Evolutionary conservation across 768 basidiomycete genomes (phyloP).

Genomic region (Floccularia luteovirens): DNA sequence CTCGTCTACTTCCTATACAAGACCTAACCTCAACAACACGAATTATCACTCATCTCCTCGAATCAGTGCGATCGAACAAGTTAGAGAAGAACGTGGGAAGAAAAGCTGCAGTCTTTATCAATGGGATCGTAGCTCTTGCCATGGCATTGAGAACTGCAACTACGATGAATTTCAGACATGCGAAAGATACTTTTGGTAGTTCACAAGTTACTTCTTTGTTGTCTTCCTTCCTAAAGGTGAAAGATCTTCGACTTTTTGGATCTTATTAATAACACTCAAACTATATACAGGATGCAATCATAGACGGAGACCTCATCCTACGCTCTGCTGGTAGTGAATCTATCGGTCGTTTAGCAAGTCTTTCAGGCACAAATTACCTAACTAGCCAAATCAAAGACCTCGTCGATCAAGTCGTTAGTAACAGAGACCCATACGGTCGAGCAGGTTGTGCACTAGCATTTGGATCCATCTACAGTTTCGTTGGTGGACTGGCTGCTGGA

Average conservation of each 20-base stretch:
- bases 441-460: conserved; percentile 93
- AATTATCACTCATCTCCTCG: conserved; percentile 50
- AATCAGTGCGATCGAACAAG: conserved; percentile 64
- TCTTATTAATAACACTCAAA: conserved; percentile 6
- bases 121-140: conserved; percentile 68
- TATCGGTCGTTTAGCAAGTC: conserved; percentile 77
- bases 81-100: conserved; percentile 85
- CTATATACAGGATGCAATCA: conserved; percentile 55
- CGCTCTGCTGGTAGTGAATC: conserved; percentile 80
- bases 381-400: conserved; percentile 83
- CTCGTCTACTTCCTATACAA: conserved; percentile 72
- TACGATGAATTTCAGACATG: conserved; percentile 43
- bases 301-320: conserved; percentile 73
- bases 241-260: conserved; percentile 7
- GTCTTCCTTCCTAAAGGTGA: conserved; percentile 72
- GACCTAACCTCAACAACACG: conserved; percentile 51
- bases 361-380: conserved; percentile 79
- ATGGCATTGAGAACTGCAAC: conserved; percentile 58
- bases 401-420: conserved; percentile 90
- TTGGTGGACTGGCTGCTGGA: conserved; percentile 92
- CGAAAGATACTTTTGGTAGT: conserved; percentile 60
- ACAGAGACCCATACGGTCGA: conserved; percentile 86
- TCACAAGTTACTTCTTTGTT: conserved; percentile 53
- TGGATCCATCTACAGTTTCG: conserved; percentile 84
- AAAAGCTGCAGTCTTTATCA: conserved; percentile 77